Evolutionary conservation across 306 rosid species (phyloP).

Genomic region (Dicorynia guianensis): DNA sequence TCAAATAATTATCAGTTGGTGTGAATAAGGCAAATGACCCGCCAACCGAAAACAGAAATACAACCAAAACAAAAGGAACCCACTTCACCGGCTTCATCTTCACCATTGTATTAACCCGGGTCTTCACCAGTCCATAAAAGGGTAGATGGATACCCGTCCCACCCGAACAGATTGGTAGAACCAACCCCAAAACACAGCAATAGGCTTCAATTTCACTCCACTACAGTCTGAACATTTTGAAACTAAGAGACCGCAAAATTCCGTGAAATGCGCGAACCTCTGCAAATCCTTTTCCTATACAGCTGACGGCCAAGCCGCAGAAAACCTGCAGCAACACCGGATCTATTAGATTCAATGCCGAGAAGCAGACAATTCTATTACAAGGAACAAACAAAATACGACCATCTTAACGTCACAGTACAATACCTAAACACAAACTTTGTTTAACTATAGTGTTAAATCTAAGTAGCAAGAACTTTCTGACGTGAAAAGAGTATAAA

Average conservation of each 20-base stretch:
- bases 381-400: slow-evolving; percentile 33
- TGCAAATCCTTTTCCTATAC: slow-evolving; percentile 45
- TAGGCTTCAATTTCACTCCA: slow-evolving; percentile 17
- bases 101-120: slow-evolving; percentile 37
- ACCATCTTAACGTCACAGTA: slow-evolving; percentile 19
- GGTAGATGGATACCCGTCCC: slow-evolving; percentile 24
- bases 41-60: slow-evolving; percentile 45
- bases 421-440: neutral
- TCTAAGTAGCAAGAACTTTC: neutral
- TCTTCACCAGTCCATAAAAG: slow-evolving; percentile 40
- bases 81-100: slow-evolving; percentile 57
- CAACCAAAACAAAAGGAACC: slow-evolving; percentile 51
- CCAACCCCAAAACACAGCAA: slow-evolving; percentile 13
- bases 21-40: slow-evolving; percentile 59
- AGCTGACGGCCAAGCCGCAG: slow-evolving; percentile 23
- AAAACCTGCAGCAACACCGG: slow-evolving; percentile 49
- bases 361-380: slow-evolving; percentile 39
- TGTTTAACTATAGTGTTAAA: slow-evolving; percentile 1
- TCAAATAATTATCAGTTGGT: slow-evolving; percentile 78
- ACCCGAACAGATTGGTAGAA: slow-evolving; percentile 8
- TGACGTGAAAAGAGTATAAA: neutral
- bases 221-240: slow-evolving; percentile 37
- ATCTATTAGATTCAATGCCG: slow-evolving; percentile 44
- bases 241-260: slow-evolving; percentile 1
- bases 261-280: slow-evolving; percentile 19